phyloP scores from a whole-genome alignment of 2,329 filamentous ascomycete genomes.

The Diatrype stigma region DNA sequence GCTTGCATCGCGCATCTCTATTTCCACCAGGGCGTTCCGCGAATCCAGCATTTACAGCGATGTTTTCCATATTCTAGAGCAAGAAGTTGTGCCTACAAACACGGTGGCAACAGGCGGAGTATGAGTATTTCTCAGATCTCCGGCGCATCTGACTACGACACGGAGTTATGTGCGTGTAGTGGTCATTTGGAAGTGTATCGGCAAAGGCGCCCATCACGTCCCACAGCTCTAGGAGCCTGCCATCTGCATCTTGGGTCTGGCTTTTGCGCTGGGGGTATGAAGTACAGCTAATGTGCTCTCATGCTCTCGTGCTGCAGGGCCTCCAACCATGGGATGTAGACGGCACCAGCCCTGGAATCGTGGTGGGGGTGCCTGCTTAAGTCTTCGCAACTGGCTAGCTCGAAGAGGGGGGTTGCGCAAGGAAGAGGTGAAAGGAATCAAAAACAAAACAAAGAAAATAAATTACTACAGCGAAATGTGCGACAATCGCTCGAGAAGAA shows the following conservation, averaged over 20 bases:
- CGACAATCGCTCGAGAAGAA: too few relatives aligned
- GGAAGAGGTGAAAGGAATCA: neutral
- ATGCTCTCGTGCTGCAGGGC: slow-evolving; percentile 7
- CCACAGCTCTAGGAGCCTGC: neutral
- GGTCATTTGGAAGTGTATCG: neutral
- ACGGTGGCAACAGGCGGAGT: neutral
- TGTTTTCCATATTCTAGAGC: neutral
- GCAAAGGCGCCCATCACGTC: neutral
- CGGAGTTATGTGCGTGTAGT: neutral
- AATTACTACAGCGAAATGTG: too few relatives aligned
- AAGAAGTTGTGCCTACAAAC: neutral
- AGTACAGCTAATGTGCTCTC: neutral
- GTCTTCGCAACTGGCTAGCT: neutral
- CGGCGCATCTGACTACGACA: neutral
- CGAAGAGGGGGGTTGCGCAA: neutral
- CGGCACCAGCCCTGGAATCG: neutral
- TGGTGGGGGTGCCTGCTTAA: neutral
- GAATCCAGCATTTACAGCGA: slow-evolving; percentile 1
- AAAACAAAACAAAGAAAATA: too few relatives aligned
- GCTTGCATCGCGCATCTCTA: neutral
- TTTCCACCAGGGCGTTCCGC: slow-evolving; percentile 2
- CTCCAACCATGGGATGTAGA: neutral
- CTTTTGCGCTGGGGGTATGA: slow-evolving; percentile 6
- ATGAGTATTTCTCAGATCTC: too few relatives aligned
- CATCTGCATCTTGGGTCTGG: slow-evolving; percentile 2